Conservation (phyloP, 2,329 filamentous ascomycete species). For the Dactylellina cionopaga region DNA sequence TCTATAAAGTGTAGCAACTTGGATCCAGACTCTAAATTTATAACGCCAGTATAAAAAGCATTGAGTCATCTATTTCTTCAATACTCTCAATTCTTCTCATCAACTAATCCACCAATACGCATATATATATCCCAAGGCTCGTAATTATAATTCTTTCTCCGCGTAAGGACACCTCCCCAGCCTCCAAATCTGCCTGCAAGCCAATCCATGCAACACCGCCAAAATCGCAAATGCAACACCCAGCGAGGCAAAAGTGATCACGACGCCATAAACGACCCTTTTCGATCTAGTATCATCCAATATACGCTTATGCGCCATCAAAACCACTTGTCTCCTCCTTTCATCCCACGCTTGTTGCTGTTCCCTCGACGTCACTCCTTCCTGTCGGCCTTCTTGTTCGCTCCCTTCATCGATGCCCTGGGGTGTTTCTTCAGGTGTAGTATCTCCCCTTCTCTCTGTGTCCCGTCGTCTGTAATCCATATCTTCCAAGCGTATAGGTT, state of each 20-base stretch:
- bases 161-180: constrained; percentile 30
- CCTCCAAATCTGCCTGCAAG: constrained; percentile 33
- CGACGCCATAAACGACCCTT: constrained; percentile 24
- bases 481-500: constrained; percentile 14
- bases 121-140: too few relatives aligned
- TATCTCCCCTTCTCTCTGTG: constrained; percentile 8
- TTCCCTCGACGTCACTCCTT: neutral
- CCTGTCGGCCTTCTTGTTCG: neutral
- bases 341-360: too few relatives aligned
- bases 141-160: neutral
- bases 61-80: too few relatives aligned
- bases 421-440: constrained; percentile 17
- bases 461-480: constrained; percentile 29
- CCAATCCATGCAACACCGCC: neutral
- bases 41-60: too few relatives aligned
- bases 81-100: too few relatives aligned
- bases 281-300: constrained; percentile 40
- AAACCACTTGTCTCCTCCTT: constrained; percentile 15
- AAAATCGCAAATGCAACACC: constrained; percentile 22
- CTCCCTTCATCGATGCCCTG: neutral
- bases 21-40: too few relatives aligned
- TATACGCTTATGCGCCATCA: constrained; percentile 19
- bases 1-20: too few relatives aligned
- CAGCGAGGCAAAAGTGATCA: constrained; percentile 1
- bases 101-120: too few relatives aligned